A percentile compares a stretch with the other conserved stretches of the same genome.
Conservation (phyloP, 176 grass and related monocot species). For the Metroxylon sagu region DNA sequence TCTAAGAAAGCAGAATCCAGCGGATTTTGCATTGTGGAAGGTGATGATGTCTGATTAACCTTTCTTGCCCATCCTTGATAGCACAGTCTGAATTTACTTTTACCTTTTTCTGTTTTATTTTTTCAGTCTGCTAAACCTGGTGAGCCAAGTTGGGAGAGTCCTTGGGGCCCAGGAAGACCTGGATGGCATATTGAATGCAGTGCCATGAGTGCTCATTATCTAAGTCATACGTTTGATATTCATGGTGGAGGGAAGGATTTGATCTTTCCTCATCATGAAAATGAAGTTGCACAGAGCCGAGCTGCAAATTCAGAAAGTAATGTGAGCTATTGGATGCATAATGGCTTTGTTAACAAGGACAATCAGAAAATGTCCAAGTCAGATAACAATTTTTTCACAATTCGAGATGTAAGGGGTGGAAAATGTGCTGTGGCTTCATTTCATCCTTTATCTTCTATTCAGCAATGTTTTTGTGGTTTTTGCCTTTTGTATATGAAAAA, state of each 20-base stretch:
- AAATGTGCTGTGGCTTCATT: too few relatives aligned
- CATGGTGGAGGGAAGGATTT: slow-evolving; percentile 76
- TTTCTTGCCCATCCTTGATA: neutral
- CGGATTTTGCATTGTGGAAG: slow-evolving; percentile 64
- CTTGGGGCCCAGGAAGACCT: slow-evolving; percentile 67
- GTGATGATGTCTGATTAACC: slow-evolving; percentile 11
- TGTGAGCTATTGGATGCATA: slow-evolving; percentile 60
- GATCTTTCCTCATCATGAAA: slow-evolving; percentile 76
- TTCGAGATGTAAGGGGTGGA: slow-evolving; percentile 61
- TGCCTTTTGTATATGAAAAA: too few relatives aligned
- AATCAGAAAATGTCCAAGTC: slow-evolving; percentile 78
- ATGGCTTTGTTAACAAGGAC: slow-evolving; percentile 60
- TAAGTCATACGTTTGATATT: slow-evolving; percentile 61
- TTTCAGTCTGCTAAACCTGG: slow-evolving; percentile 48
- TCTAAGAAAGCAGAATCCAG: slow-evolving; percentile 35
- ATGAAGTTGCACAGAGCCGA: slow-evolving; percentile 60
- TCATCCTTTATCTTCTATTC: too few relatives aligned
- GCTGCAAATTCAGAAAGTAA: slow-evolving; percentile 48
- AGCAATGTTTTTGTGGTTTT: too few relatives aligned
- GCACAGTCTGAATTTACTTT: neutral
- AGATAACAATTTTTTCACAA: slow-evolving; percentile 78
- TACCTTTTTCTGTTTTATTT: slow-evolving; percentile 1
- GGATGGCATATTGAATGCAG: slow-evolving; percentile 92
- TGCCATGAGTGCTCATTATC: slow-evolving; percentile 58
- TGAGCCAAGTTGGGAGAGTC: slow-evolving; percentile 60